Conservation (phyloP, 2,329 filamentous ascomycete species). For the Pestalotiopsis sp. region DNA sequence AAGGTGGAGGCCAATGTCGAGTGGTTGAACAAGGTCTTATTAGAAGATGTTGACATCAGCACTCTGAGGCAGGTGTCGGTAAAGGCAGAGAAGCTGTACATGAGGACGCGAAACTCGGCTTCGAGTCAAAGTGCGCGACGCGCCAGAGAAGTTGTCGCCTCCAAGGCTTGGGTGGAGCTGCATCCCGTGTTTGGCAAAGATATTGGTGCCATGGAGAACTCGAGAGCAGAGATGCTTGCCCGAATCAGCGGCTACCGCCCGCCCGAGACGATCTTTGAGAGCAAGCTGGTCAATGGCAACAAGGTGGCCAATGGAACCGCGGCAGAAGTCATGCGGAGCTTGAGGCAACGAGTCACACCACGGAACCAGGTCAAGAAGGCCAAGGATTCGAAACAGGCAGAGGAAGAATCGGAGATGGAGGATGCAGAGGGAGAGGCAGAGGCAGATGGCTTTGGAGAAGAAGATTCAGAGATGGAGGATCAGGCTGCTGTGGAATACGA, state of each 20-base stretch:
- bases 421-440: slow-evolving; percentile 6
- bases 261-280: slow-evolving; percentile 92
- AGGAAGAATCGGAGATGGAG: slow-evolving; percentile 28
- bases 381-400: slow-evolving; percentile 36
- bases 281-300: slow-evolving; percentile 14
- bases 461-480: slow-evolving; percentile 33
- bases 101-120: slow-evolving; percentile 86
- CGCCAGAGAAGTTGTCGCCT: slow-evolving; percentile 74
- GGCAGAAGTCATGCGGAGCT: slow-evolving; percentile 61
- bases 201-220: slow-evolving; percentile 66
- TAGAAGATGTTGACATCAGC: slow-evolving; percentile 74
- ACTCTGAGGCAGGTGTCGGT: slow-evolving; percentile 72
- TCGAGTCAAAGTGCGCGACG: slow-evolving; percentile 89
- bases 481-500: slow-evolving; percentile 37
- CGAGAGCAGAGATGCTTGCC: slow-evolving; percentile 84
- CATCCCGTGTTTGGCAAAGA: slow-evolving; percentile 81
- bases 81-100: slow-evolving; percentile 93
- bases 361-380: slow-evolving; percentile 42
- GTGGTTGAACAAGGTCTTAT: slow-evolving; percentile 78
- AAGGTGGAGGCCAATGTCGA: slow-evolving; percentile 77
- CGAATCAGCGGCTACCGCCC: slow-evolving; percentile 88
- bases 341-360: slow-evolving; percentile 57
- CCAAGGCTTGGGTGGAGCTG: slow-evolving; percentile 71
- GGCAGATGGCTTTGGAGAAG: slow-evolving; percentile 19
- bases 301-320: slow-evolving; percentile 45